Evolutionary conservation across 2,329 filamentous ascomycete genomes (phyloP).

Genomic region (Ophiosphaerella korrae): DNA sequence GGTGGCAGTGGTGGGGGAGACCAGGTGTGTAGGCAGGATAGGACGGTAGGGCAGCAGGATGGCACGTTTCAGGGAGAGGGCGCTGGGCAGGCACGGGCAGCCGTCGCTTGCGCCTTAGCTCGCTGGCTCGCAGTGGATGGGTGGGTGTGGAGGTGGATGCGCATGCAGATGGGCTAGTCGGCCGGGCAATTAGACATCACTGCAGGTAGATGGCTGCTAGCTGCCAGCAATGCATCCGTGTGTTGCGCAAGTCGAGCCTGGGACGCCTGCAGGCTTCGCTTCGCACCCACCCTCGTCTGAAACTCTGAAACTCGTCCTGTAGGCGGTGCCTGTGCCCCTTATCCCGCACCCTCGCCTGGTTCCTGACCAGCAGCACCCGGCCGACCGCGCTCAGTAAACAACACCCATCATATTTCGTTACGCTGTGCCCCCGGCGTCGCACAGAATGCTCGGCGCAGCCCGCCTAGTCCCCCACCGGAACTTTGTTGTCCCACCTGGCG

Average conservation of each 20-base stretch:
- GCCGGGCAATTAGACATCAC: too few species aligned
- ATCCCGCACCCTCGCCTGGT: not conserved
- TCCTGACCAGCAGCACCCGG: not conserved
- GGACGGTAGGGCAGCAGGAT: not conserved
- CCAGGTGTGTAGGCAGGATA: not conserved
- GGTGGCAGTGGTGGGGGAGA: constrained; percentile 1
- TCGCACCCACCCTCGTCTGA: too few species aligned
- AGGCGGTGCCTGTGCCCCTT: not conserved
- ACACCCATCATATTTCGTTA: not conserved
- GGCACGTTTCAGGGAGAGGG: constrained; percentile 3
- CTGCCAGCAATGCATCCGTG: not conserved
- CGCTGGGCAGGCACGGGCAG: not conserved
- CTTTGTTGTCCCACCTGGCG: too few species aligned
- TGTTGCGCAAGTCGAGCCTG: constrained; percentile 7
- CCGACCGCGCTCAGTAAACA: not conserved
- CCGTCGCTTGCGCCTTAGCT: constrained; percentile 3
- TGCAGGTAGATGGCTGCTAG: not conserved
- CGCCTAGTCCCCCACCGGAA: too few species aligned
- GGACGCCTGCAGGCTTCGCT: not conserved
- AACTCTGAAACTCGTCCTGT: too few species aligned
- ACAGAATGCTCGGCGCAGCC: too few species aligned
- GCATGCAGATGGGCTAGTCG: not conserved
- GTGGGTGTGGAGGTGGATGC: not conserved
- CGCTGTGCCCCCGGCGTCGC: too few species aligned
- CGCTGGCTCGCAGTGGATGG: not conserved